Evolutionary conservation across 495 filamentous ascomycete species (phyloP).

Genomic region (Neurospora discreta): DNA sequence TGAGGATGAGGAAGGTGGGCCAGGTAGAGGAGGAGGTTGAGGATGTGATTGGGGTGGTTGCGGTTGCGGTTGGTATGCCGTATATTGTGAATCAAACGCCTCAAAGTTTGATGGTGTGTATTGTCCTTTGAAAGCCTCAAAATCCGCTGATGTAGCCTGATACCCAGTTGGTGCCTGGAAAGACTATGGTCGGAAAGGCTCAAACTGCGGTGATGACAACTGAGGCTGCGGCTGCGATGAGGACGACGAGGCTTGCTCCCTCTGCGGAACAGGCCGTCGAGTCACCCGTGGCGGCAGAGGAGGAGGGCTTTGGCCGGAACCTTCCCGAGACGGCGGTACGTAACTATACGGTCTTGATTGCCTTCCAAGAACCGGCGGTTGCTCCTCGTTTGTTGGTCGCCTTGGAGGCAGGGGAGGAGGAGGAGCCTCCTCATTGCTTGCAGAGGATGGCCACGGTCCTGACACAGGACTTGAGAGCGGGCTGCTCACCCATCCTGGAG

Average conservation of each 20-base stretch:
- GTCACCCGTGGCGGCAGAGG: not conserved
- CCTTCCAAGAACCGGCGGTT: not conserved
- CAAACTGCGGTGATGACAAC: not conserved
- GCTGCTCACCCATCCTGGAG: not conserved
- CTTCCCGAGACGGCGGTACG: not conserved
- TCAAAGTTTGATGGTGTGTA: not conserved
- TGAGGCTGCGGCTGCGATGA: not conserved
- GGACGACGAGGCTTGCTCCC: not conserved
- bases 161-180: not conserved
- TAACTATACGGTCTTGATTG: not conserved
- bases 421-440: not conserved
- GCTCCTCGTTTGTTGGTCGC: not conserved
- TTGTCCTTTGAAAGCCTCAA: not conserved
- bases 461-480: not conserved
- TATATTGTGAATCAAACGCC: not conserved
- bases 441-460: not conserved
- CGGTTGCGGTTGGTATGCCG: not conserved
- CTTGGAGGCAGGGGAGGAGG: not conserved
- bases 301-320: not conserved
- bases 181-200: not conserved
- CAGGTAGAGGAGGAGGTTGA: not conserved
- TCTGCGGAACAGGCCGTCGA: not conserved
- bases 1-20: not conserved
- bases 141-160: not conserved
- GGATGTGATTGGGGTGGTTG: not conserved